Evolutionary conservation across 148 eudicot species (phyloP).

Genomic region (Selenicereus undatus): DNA sequence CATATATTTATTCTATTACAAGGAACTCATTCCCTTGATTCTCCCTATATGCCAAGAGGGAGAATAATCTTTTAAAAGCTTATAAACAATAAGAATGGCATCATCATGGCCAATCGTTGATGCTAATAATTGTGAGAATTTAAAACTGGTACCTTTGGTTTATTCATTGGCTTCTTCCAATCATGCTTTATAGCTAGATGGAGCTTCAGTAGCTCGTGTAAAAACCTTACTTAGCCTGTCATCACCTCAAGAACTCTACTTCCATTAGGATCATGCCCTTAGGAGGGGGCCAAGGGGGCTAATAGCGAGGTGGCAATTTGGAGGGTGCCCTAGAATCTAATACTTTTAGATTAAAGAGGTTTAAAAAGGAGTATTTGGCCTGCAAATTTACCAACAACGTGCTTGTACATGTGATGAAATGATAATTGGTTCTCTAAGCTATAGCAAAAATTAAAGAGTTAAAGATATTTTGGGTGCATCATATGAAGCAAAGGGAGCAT

Average conservation of each 20-base stretch:
- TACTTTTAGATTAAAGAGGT: background rate
- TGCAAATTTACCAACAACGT: background rate
- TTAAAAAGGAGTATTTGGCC: background rate
- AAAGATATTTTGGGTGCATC: background rate
- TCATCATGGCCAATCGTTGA: background rate
- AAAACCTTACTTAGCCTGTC: background rate
- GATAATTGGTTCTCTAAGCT: background rate
- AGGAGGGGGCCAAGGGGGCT: no score
- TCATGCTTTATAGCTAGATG: background rate
- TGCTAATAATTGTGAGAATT: background rate
- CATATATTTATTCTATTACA: background rate
- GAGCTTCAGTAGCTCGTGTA: background rate
- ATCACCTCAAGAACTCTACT: no score
- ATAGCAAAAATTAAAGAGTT: background rate
- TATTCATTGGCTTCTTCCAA: background rate
- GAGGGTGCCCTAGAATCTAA: background rate
- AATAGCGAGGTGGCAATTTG: background rate
- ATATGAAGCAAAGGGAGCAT: background rate
- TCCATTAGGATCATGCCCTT: no score
- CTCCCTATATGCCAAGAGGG: background rate
- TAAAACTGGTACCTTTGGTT: background rate
- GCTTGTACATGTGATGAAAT: background rate
- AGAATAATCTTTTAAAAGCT: background rate
- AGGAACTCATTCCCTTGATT: background rate
- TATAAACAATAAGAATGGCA: no score